These are phyloP conservation scores for Alectoria sarmentosa DNA, from an alignment of 495 filamentous ascomycete species.

Conservation along the genomic window DNA sequence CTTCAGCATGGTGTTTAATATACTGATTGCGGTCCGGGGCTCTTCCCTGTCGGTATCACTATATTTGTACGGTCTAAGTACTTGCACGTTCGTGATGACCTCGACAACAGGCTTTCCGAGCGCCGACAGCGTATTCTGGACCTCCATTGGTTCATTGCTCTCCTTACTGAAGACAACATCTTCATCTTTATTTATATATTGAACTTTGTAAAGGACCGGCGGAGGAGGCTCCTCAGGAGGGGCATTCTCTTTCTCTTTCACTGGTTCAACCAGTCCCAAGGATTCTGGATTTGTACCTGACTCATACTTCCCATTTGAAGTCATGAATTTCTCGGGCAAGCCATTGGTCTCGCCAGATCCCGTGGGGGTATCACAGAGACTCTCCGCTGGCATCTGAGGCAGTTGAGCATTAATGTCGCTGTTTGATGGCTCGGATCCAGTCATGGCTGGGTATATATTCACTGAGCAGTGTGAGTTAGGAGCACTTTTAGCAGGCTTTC, in stretches of 20 bases:
- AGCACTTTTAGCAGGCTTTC: background rate
- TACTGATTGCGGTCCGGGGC: background rate
- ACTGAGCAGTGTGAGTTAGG: background rate
- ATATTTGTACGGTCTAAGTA: background rate
- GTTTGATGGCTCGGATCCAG: background rate
- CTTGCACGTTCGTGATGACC: background rate
- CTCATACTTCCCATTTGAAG: background rate
- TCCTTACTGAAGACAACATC: constrained; percentile 3
- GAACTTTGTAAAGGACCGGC: constrained; percentile 1
- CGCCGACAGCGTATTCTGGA: background rate
- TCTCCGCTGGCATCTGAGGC: background rate
- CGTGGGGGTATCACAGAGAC: background rate
- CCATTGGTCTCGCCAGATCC: background rate
- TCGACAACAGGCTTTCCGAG: background rate
- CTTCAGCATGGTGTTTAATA: background rate
- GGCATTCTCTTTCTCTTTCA: background rate
- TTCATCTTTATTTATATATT: background rate
- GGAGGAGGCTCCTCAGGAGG: background rate
- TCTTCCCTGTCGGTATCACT: background rate
- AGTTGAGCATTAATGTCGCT: background rate
- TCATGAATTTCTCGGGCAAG: background rate
- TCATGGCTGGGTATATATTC: background rate
- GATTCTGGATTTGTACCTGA: background rate
- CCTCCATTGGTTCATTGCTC: background rate
- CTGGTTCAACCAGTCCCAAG: background rate